A percentile compares a stretch with the other conserved stretches of the same genome.
Conservation (phyloP, 805 yeast species). For the Nakazawaea wickerhamii region DNA sequence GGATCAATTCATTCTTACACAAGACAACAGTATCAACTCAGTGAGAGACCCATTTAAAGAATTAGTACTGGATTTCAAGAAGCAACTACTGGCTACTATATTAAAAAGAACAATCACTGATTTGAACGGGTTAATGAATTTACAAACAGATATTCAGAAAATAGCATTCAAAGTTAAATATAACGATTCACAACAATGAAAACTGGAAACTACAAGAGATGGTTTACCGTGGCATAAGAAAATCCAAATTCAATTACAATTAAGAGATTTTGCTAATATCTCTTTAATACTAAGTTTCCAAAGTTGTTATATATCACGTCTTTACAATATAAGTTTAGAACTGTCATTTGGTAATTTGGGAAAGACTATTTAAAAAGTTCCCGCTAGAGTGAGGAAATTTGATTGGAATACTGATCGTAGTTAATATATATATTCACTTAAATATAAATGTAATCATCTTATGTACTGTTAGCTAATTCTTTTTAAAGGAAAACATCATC, state of each 20-base stretch:
- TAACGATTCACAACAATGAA: neutral
- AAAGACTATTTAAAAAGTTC: conserved; percentile 5
- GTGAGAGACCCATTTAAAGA: conserved; percentile 15
- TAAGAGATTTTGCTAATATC: conserved; percentile 36
- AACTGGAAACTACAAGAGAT: neutral
- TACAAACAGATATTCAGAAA: conserved; percentile 9
- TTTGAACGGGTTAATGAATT: conserved; percentile 23
- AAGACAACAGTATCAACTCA: conserved; percentile 18
- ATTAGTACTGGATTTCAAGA: neutral
- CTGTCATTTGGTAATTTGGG: conserved; percentile 10
- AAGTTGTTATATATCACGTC: conserved; percentile 54
- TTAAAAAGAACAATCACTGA: conserved; percentile 20
- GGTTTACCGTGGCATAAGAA: conserved; percentile 1
- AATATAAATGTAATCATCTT: too few species aligned
- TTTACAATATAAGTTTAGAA: conserved; percentile 33
- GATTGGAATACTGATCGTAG: neutral
- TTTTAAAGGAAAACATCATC: neutral
- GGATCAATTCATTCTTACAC: conserved; percentile 26
- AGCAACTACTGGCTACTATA: conserved; percentile 20
- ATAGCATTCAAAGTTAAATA: conserved; percentile 13
- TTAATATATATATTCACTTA: neutral
- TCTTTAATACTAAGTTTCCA: conserved; percentile 60
- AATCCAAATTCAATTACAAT: conserved; percentile 36
- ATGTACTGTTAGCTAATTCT: too few species aligned
- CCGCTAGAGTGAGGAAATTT: conserved; percentile 16